phyloP scores from a whole-genome alignment of 495 filamentous ascomycete species.

The Talaromyces thailandensis region DNA sequence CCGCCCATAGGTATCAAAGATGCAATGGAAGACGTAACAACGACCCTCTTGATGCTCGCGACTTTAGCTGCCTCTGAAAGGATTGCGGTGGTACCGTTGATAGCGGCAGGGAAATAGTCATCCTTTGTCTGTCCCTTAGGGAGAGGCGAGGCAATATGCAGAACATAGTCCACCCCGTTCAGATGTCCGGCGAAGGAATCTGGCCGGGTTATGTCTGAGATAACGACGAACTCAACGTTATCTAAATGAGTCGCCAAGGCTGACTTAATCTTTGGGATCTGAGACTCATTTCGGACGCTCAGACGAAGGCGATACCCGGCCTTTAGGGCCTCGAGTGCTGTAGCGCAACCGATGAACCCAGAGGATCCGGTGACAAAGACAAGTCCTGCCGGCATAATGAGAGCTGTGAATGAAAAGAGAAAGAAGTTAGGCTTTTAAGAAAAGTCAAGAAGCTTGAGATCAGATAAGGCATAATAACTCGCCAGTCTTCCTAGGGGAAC shows the following conservation, averaged over 20 bases:
- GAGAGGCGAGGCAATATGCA: constrained; percentile 33
- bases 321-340: constrained; percentile 28
- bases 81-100: constrained; percentile 22
- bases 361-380: constrained; percentile 39
- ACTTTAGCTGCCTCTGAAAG: constrained; percentile 21
- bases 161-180: constrained; percentile 25
- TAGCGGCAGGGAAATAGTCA: constrained; percentile 20
- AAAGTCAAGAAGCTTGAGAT: no score
- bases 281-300: constrained; percentile 20
- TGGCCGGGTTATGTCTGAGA: constrained; percentile 23
- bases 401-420: no score
- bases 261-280: constrained; percentile 13
- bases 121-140: constrained; percentile 16
- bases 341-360: constrained; percentile 32
- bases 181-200: constrained; percentile 20
- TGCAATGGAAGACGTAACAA: constrained; percentile 26
- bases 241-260: constrained; percentile 11
- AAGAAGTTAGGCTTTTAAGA: no score
- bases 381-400: constrained; percentile 13
- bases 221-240: constrained; percentile 18
- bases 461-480: no score
- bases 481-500: no score
- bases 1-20: constrained; percentile 15
- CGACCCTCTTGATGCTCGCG: constrained; percentile 23
- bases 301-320: constrained; percentile 27